phyloP scores from a whole-genome alignment of 768 basidiomycete species.

The Crepidotus variabilis region DNA sequence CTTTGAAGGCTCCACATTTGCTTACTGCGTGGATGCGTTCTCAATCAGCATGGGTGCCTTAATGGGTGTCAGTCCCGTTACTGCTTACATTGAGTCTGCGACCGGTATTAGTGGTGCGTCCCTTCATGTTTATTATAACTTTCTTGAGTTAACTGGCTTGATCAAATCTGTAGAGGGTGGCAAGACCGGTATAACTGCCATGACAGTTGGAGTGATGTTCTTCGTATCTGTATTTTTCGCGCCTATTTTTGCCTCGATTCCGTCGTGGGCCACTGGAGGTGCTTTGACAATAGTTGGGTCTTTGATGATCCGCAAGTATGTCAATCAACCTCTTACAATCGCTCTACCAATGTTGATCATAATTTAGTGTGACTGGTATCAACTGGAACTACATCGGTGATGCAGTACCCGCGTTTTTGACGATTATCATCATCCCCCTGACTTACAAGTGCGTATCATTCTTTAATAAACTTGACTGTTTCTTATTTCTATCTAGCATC shows the following conservation, averaged over 20 bases:
- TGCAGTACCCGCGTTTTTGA: slow-evolving; percentile 83
- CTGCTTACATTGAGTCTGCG: slow-evolving; percentile 79
- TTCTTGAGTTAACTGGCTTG: background rate
- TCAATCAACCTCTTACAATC: slow-evolving; percentile 8
- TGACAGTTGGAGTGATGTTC: slow-evolving; percentile 70
- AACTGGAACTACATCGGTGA: slow-evolving; percentile 91
- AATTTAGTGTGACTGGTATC: slow-evolving; percentile 65
- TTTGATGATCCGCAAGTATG: slow-evolving; percentile 81
- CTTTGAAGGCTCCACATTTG: slow-evolving; percentile 79
- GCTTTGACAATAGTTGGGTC: slow-evolving; percentile 85
- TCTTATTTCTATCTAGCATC: slow-evolving; percentile 45
- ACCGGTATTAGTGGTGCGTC: slow-evolving; percentile 69
- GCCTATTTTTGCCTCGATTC: slow-evolving; percentile 85
- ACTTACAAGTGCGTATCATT: slow-evolving; percentile 60
- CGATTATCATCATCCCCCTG: slow-evolving; percentile 73
- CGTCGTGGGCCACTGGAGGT: slow-evolving; percentile 84
- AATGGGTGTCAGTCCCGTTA: slow-evolving; percentile 77
- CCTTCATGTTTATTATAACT: background rate
- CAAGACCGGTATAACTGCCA: slow-evolving; percentile 80
- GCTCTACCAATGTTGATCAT: background rate
- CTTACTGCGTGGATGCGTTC: slow-evolving; percentile 82
- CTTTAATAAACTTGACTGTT: background rate
- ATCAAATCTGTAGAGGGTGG: slow-evolving; percentile 67
- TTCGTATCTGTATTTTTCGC: slow-evolving; percentile 85
- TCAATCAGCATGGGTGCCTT: slow-evolving; percentile 79